These are phyloP conservation scores for Ophiostoma novo-ulmi DNA, from an alignment of 2,329 filamentous ascomycete genomes.

Conservation along the genomic window DNA sequence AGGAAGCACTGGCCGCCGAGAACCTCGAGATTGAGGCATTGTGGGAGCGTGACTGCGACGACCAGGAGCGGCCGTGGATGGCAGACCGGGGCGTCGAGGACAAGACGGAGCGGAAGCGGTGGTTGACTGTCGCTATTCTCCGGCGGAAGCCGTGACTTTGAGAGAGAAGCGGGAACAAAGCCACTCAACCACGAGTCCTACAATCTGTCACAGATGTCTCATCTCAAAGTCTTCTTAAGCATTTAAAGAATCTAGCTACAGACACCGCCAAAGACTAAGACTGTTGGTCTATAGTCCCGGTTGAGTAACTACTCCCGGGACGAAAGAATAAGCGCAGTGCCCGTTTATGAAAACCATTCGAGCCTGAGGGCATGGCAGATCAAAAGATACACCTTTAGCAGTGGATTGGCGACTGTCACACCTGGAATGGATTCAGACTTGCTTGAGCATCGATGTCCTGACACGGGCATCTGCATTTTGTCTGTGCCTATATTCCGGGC, in stretches of 20 bases:
- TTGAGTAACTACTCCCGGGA: background rate
- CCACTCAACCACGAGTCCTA: background rate
- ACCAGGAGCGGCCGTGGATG: slow-evolving; percentile 56
- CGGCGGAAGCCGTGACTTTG: slow-evolving; percentile 17
- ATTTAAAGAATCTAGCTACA: background rate
- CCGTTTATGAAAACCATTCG: background rate
- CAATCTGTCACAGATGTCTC: background rate
- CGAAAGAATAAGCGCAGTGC: background rate
- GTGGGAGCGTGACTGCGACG: slow-evolving; percentile 64
- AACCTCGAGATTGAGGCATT: slow-evolving; percentile 60
- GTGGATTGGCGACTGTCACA: background rate
- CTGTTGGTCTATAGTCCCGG: no score
- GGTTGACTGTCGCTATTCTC: slow-evolving; percentile 59
- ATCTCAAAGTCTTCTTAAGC: background rate
- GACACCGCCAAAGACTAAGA: background rate
- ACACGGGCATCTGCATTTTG: background rate
- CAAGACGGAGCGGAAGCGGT: slow-evolving; percentile 59
- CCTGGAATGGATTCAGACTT: background rate
- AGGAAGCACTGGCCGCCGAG: slow-evolving; percentile 40
- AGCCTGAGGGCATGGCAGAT: background rate
- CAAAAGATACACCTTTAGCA: background rate
- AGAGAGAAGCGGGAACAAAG: background rate
- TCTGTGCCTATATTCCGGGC: background rate
- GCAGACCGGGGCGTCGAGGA: slow-evolving; percentile 58
- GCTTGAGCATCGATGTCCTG: background rate